Conservation (phyloP, 306 rosid genomes). For the Prunus salicina region DNA sequence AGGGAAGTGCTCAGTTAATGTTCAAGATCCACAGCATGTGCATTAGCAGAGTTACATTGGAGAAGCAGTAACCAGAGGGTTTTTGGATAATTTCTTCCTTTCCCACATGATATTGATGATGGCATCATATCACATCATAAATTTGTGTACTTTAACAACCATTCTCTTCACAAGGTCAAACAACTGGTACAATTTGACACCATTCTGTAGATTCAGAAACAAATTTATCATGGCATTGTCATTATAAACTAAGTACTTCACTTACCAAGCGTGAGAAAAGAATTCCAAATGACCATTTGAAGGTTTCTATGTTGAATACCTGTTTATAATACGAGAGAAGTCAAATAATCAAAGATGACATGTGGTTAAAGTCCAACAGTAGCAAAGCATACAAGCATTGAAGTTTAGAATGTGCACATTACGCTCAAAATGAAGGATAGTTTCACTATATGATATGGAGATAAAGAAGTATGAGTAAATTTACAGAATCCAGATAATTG, state of each 20-base stretch:
- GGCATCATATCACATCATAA: slow-evolving; percentile 2
- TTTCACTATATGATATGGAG: background rate
- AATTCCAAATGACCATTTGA: slow-evolving; percentile 97
- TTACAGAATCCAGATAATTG: background rate
- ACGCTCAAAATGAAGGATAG: background rate
- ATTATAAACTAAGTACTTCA: slow-evolving; percentile 1
- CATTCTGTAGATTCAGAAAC: slow-evolving; percentile 8
- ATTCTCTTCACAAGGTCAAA: background rate
- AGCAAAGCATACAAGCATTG: background rate
- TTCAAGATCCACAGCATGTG: background rate
- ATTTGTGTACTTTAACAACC: background rate
- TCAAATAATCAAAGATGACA: slow-evolving; percentile 17
- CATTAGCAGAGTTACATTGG: background rate
- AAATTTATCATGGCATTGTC: slow-evolving; percentile 8
- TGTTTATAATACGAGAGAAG: slow-evolving; percentile 37
- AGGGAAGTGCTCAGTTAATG: background rate
- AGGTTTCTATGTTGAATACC: slow-evolving; percentile 87
- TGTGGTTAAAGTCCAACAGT: background rate
- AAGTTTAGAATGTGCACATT: background rate
- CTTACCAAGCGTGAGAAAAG: slow-evolving; percentile 98
- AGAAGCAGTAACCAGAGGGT: background rate
- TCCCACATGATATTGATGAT: background rate
- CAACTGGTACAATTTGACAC: background rate
- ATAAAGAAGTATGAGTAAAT: background rate
- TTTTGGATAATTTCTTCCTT: background rate